Evolutionary conservation across 768 basidiomycete genomes (phyloP), one percentile per base, ranked within the genome.

Genomic region (Steccherinum ochraceum): DNA sequence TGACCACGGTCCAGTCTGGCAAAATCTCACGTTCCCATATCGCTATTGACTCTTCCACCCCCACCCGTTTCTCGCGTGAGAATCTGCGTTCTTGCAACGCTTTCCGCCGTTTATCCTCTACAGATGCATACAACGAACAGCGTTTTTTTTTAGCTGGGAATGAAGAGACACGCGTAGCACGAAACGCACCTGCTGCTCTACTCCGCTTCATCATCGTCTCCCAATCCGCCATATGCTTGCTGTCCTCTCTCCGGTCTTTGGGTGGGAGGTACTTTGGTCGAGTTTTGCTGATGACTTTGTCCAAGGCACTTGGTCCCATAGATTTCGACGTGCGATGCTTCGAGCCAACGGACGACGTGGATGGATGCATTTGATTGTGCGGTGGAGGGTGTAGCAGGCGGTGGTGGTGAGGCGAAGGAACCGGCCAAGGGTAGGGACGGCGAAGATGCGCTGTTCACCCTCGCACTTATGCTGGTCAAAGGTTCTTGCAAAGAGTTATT

Each of bases 181-280:
- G n/a, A 24, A 20, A 68, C 76, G 63, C 53, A 91, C 91, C 89
- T 56, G 84, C 78, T 16, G 68, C 66, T 48, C 86, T 81, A 68
- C 88, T 91, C 42, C 73, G 81, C 56, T 81, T 83, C 85, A 93
- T 90, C 90, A 95, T 95, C 26, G 75, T 68, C 61, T 90, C 80
- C 86, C 92, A 93, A 62, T 87, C 86, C 3, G 83, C 79, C 62
- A 91, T 72, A 67, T 95, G 93, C 57, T 85, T 93, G 45, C 74
- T 67, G 61, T 94, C 92, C 66, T 95, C 92, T 52, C 78, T 63
- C 24, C 76, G 77, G 45, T 67, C 70, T 63, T 95, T 95, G 4
- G 92, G 92, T 20, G 93, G 93, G n/a, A 94, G 72, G 63, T 84
- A 85, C 3, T 75, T 67, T 16, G 89, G 93, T n/a, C 93, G 73